Base-by-base conservation (phyloP, 257 asterid genomes). In the Ligustrum vulgare region DNA sequence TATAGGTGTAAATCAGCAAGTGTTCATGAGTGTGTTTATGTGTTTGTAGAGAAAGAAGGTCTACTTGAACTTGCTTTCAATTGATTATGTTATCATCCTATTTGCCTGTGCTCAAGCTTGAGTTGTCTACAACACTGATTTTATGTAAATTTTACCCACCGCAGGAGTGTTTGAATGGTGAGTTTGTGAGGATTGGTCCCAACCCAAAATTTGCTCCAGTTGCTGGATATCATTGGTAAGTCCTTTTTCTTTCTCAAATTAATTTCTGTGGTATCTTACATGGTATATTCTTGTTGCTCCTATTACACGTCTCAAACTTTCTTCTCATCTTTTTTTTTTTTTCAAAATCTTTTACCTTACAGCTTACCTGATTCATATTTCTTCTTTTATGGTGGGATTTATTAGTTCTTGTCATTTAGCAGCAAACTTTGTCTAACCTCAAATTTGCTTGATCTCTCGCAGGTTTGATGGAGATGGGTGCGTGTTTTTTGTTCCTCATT, bases 391-490 rank as follows among this genome's bases (percentile, higher is more conserved):
- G 28, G 54, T 37, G 49, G 64, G 69, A 62, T 70, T 32, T 49
- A 35, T 41, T 41, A 41, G 51, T 82, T 76, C 37, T 34, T 41
- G 41, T 79, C 67, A 25, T 68, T 76, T 28, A 39, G 10, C 34
- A 35, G 28, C 63, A 65, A 73, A 16, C 35, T 60, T 60, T 10
- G 74, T 35, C 76, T 77, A 54, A 82, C 74, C 77, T 79, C 72
- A 81, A 67, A 49, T 73, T 45, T 9, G 16, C 78, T 78, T 71
- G 69, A 78, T 66, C 63, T 72, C 49, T 87, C 85, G 86, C 96
- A 95, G 98, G 99, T 95, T 95, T 80, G 99, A 95, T 76, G 99
- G 99, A 82, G 99, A 95, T 85, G 99, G 99, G 98, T 95, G 81
- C 58, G 97, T 84, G 34, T 58, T 81, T 78, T 63, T 36, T 67